Evolutionary conservation across 2,329 filamentous ascomycete genomes (phyloP).

Genomic region (Huntiella savannae): DNA sequence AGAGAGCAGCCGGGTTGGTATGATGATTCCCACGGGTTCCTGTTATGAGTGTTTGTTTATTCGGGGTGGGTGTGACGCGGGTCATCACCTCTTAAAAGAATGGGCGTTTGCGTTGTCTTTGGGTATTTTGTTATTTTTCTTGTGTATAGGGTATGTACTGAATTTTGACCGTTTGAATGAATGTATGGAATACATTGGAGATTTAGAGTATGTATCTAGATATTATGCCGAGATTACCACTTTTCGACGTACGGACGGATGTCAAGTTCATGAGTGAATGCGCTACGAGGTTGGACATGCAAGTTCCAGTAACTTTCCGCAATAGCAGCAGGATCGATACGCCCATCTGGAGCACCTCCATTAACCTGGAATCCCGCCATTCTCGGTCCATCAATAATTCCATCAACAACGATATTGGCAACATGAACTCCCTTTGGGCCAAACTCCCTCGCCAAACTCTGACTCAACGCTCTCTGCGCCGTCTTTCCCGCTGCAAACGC

Average conservation of each 20-base stretch:
- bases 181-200: background rate
- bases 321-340: slow-evolving; percentile 61
- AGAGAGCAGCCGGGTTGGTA: background rate
- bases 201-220: background rate
- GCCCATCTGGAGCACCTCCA: slow-evolving; percentile 31
- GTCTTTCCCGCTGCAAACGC: slow-evolving; percentile 67
- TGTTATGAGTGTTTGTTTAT: background rate
- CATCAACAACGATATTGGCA: slow-evolving; percentile 65
- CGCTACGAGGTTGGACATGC: slow-evolving; percentile 60
- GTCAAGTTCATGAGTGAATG: slow-evolving; percentile 69
- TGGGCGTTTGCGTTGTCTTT: slow-evolving; percentile 2
- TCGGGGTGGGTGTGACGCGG: background rate
- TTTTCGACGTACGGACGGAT: slow-evolving; percentile 68
- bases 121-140: background rate
- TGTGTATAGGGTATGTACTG: background rate
- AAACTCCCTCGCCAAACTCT: slow-evolving; percentile 66
- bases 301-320: slow-evolving; percentile 73
- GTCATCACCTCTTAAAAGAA: slow-evolving; percentile 1
- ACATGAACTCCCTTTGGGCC: slow-evolving; percentile 71
- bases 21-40: slow-evolving; percentile 3
- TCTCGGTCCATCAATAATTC: slow-evolving; percentile 62
- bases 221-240: slow-evolving; percentile 31
- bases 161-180: background rate
- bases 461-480: slow-evolving; percentile 52
- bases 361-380: slow-evolving; percentile 35